Evolutionary conservation across 2,329 filamentous ascomycete genomes (phyloP).

Genomic region (Setomelanomma holmii): DNA sequence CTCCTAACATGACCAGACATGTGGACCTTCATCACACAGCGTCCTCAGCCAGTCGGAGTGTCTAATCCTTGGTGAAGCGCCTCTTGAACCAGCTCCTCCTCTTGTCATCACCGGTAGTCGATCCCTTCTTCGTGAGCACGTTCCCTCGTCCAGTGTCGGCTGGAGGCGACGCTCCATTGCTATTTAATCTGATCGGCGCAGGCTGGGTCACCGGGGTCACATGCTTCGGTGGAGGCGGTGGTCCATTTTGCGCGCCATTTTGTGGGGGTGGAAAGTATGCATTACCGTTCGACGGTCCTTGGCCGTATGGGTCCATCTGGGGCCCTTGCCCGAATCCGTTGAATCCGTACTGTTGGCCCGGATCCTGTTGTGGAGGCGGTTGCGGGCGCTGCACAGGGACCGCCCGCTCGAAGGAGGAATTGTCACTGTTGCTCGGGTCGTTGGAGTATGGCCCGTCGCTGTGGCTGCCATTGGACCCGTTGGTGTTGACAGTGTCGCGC

Average conservation of each 20-base stretch:
- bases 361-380: constrained; percentile 47
- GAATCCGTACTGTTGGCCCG: constrained; percentile 65
- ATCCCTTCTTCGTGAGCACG: constrained; percentile 25
- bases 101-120: constrained; percentile 61
- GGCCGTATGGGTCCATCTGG: constrained; percentile 51
- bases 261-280: constrained; percentile 27
- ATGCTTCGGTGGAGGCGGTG: constrained; percentile 23
- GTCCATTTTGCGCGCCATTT: constrained; percentile 23
- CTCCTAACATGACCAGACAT: background rate
- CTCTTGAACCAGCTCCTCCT: constrained; percentile 89
- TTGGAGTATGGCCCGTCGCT: constrained; percentile 77
- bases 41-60: background rate
- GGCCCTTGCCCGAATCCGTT: constrained; percentile 56
- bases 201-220: constrained; percentile 29
- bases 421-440: constrained; percentile 91
- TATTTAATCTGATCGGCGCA: constrained; percentile 34
- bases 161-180: constrained; percentile 16
- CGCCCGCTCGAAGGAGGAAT: constrained; percentile 84
- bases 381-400: constrained; percentile 51
- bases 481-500: constrained; percentile 85
- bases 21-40: background rate
- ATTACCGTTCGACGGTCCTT: constrained; percentile 17
- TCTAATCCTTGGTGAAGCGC: constrained; percentile 73
- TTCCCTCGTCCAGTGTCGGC: constrained; percentile 19
- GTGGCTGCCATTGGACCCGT: constrained; percentile 74